Base-by-base conservation (phyloP, 441 rosid species). In the Pelargonium citronellum region DNA sequence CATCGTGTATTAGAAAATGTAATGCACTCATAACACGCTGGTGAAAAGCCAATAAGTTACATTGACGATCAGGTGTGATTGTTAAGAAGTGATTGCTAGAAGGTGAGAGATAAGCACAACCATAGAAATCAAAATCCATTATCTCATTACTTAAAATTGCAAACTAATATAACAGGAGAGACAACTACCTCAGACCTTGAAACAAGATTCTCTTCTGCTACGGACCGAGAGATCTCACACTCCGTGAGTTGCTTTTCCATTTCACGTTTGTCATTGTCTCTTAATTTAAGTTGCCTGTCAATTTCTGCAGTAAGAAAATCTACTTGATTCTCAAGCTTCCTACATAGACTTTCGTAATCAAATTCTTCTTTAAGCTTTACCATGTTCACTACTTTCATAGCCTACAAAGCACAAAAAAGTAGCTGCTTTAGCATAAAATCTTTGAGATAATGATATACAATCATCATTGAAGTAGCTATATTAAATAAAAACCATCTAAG, bases 311-410 rank as follows among this genome's bases (percentile, higher is more conserved):
- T 90, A 57, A 91, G 87, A 83, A 87, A 90, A 73, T 96, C 97
- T 55, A 96, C 80, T 63, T 92, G 99, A 72, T 85, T 73, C 71
- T 96, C 98, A 63, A 96, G 89, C 80, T 85, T 82, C 83, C 92
- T 88, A 70, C 96, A 84, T 89, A 96, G 83, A 83, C 99, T 91
- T 87, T 87, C 93, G 87, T 91, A 96, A 82, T 96, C 99, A 78
- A 86, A 96, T 80, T 96, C 99, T 80, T 96, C 99, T 81, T 96
- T 96, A 30, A 96, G 70, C 86, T 93, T 96, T 86, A 96, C 79
- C 99, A 96, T 93, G 78, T 93, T 93, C 83, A 93, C 97, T 72
- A 95, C 99, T 84, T 84, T 95, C 99, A 95, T 95, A 64, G 99
- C 99, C 99, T 95, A 72, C 20, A 39, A 61, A 73, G 70, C 71